Evolutionary conservation across 176 grass and related monocot genomes (phyloP).

Genomic region (bread wheat (Triticum aestivum)): DNA sequence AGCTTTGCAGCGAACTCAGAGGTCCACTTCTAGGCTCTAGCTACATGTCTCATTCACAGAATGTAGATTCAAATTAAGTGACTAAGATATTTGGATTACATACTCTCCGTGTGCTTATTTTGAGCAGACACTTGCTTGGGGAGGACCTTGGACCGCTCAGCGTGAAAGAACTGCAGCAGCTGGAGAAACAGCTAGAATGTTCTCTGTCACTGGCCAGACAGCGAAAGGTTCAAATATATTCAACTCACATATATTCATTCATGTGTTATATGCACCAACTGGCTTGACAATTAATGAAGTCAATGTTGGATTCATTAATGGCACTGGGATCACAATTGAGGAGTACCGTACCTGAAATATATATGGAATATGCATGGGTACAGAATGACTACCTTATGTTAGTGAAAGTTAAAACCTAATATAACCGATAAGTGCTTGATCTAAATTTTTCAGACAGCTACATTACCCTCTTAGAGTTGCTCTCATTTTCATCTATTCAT

Average conservation of each 20-base stretch:
- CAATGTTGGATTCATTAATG: neutral
- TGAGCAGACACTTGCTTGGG: slow-evolving; percentile 84
- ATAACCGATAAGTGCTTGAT: neutral
- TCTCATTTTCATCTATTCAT: neutral
- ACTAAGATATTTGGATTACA: neutral
- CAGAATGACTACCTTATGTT: neutral
- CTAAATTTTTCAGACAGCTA: neutral
- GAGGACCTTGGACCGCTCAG: slow-evolving; percentile 94
- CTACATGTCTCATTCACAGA: neutral
- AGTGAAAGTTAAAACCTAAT: neutral
- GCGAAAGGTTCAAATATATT: slow-evolving; percentile 56
- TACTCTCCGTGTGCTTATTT: neutral
- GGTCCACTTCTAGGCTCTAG: slow-evolving; percentile 38
- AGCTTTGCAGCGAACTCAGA: slow-evolving; percentile 82
- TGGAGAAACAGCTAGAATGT: slow-evolving; percentile 91
- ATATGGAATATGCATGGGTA: neutral
- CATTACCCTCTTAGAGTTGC: neutral
- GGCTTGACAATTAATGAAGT: neutral
- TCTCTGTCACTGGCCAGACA: slow-evolving; percentile 79
- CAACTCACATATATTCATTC: neutral
- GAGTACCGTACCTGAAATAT: neutral
- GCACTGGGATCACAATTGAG: neutral
- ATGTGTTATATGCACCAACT: neutral
- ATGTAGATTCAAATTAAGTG: neutral
- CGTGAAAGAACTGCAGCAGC: slow-evolving; percentile 90